Evolutionary conservation across 1,284 basidiomycete genomes (phyloP).

Genomic region (Termitomyces sp.): DNA sequence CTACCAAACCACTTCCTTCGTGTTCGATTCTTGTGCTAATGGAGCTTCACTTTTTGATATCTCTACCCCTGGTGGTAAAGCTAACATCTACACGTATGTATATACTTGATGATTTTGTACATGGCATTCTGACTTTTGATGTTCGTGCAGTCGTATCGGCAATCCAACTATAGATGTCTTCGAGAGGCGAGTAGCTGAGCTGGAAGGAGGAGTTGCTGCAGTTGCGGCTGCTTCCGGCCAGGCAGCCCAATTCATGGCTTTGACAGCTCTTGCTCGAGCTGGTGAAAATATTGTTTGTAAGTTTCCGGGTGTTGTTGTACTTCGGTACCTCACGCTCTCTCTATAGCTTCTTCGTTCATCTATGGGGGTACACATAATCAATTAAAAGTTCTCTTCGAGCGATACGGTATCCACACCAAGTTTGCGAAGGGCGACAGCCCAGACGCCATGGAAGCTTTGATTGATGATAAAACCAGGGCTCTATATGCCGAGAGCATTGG

Average conservation of each 20-base stretch:
- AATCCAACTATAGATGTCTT: too few relatives aligned
- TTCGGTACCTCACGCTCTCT: not conserved
- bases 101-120: not conserved
- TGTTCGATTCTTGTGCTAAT: conserved; percentile 13
- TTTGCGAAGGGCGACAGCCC: conserved; percentile 29
- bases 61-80: conserved; percentile 4
- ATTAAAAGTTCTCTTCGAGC: conserved; percentile 11
- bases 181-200: too few relatives aligned
- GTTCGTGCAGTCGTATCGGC: not conserved
- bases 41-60: conserved; percentile 12
- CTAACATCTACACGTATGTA: conserved; percentile 12
- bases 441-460: conserved; percentile 54
- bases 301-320: not conserved
- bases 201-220: too few relatives aligned
- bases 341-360: conserved; percentile 9
- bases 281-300: not conserved
- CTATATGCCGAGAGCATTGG: conserved; percentile 73
- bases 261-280: too few relatives aligned
- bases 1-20: conserved; percentile 13
- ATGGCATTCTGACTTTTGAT: not conserved
- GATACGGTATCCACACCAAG: conserved; percentile 15
- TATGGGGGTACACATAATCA: conserved; percentile 16
- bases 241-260: too few relatives aligned
- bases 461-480: conserved; percentile 64
- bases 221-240: too few relatives aligned